phyloP scores from a whole-genome alignment of 169 alveolate genomes.

The Cryptosporidium andersoni region DNA sequence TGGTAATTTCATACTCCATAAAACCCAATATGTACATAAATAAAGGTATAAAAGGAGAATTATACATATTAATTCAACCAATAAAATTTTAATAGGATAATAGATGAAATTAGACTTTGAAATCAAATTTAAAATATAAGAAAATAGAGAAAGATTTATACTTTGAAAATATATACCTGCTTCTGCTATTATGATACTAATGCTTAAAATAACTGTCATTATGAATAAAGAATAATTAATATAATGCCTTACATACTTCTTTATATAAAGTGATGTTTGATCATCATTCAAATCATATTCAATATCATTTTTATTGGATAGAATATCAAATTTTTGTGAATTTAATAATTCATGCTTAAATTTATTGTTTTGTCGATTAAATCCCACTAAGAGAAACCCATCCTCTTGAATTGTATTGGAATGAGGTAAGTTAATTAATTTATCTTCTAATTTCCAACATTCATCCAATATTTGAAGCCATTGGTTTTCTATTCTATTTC shows the following conservation, averaged over 20 bases:
- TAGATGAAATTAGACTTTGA: background rate
- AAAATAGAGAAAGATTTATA: conserved; percentile 21
- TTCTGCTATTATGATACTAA: conserved; percentile 44
- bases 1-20: conserved; percentile 30
- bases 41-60: conserved; percentile 12
- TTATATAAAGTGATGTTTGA: background rate
- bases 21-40: conserved; percentile 26
- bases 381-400: background rate
- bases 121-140: conserved; percentile 1
- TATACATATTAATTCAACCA: conserved; percentile 7
- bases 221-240: background rate
- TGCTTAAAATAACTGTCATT: conserved; percentile 3
- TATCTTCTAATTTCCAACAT: conserved; percentile 27
- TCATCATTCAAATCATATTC: background rate
- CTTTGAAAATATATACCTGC: conserved; percentile 31
- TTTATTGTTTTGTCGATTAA: background rate
- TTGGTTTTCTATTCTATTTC: conserved; percentile 19
- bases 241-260: background rate
- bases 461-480: conserved; percentile 10
- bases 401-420: too few relatives aligned
- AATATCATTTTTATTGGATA: background rate
- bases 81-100: background rate
- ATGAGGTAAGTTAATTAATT: background rate
- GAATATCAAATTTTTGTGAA: background rate
- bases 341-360: background rate